Evolutionary conservation across 1,284 basidiomycete species (phyloP).

Genomic region (Naganishia albida): DNA sequence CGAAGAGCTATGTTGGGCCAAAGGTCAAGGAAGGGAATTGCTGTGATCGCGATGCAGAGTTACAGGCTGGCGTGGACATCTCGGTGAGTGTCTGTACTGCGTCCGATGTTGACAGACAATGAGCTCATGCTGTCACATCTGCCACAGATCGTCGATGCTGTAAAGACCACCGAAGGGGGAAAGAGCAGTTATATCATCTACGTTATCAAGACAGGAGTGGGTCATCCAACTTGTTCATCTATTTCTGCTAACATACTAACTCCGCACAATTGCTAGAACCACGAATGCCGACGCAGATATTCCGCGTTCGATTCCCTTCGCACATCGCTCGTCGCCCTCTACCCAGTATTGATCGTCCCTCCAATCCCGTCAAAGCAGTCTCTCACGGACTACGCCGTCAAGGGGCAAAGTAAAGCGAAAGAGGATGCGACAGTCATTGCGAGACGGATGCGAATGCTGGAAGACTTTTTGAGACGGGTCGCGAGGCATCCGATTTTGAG

Average conservation of each 20-base stretch:
- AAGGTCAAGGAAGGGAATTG: slow-evolving; percentile 49
- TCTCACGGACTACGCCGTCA: slow-evolving; percentile 93
- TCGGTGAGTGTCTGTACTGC: slow-evolving; percentile 28
- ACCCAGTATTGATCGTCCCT: slow-evolving; percentile 95
- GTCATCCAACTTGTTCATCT: slow-evolving; percentile 44
- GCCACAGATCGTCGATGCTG: slow-evolving; percentile 81
- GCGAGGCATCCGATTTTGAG: slow-evolving; percentile 88
- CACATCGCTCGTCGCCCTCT: slow-evolving; percentile 77
- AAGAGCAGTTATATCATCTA: slow-evolving; percentile 91
- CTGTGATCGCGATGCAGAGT: slow-evolving; percentile 51
- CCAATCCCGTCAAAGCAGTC: slow-evolving; percentile 98
- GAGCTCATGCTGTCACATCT: no score
- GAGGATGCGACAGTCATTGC: slow-evolving; percentile 93
- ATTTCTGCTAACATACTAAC: not conserved
- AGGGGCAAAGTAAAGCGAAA: slow-evolving; percentile 88
- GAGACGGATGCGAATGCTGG: slow-evolving; percentile 87
- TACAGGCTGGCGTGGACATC: slow-evolving; percentile 49
- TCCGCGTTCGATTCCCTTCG: slow-evolving; percentile 96
- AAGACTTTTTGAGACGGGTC: slow-evolving; percentile 89
- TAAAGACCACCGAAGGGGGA: slow-evolving; percentile 87
- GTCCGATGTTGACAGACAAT: not conserved
- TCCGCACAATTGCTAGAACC: slow-evolving; percentile 59
- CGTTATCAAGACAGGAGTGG: slow-evolving; percentile 84
- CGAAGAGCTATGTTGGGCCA: slow-evolving; percentile 47
- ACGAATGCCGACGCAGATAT: slow-evolving; percentile 87